Base-by-base conservation (phyloP, 1,139 yeast genomes). In the Magnusiomyces tetraspermus region DNA sequence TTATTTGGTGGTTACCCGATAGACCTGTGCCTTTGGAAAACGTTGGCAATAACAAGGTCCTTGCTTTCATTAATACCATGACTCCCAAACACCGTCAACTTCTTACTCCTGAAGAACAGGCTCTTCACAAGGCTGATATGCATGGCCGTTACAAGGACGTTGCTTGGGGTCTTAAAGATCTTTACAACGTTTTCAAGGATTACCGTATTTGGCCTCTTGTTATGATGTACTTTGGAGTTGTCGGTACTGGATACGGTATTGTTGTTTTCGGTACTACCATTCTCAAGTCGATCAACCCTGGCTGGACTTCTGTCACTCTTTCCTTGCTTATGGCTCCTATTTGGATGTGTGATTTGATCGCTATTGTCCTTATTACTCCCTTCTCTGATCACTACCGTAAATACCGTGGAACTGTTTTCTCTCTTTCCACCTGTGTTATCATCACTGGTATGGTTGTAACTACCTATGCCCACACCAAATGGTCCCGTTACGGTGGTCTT, bases 201-300 rank as follows among this genome's bases (percentile, higher is more conserved):
- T 62, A 76, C 46, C 75, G 94, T 59, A 74, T 84, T 46, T 86
- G 92, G 92, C 94, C 95, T 1, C 69, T 87, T 56, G 73, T 85
- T 49, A 74, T 87, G 70, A 87, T 87, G 96, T 87, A 87, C 69
- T 88, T 87, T 68, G 96, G 96, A 8, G 95, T 85, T 17, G 96
- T 87, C 22, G 96, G 96, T 47, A 81, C 88, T 19, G 96, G 96
- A 1, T 82, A 78, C 64, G 96, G 95, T 19, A 72, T 87, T 53
- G 89, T 90, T 23, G 92, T 84, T 21, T 87, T 84, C 68, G 96
- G 92, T 1, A 82, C 95, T 3, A 82, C 94, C 17, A 82, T 87
- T 59, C 83, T 87, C 60, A 69, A 76, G 51, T 77, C 77, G 8
- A 80, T 82, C 60, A 80, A 84, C 65, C 83, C 92, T 1, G 60